Conservation (phyloP, 2,329 filamentous ascomycete species). For the Stagonosporopsis rhizophila region DNA sequence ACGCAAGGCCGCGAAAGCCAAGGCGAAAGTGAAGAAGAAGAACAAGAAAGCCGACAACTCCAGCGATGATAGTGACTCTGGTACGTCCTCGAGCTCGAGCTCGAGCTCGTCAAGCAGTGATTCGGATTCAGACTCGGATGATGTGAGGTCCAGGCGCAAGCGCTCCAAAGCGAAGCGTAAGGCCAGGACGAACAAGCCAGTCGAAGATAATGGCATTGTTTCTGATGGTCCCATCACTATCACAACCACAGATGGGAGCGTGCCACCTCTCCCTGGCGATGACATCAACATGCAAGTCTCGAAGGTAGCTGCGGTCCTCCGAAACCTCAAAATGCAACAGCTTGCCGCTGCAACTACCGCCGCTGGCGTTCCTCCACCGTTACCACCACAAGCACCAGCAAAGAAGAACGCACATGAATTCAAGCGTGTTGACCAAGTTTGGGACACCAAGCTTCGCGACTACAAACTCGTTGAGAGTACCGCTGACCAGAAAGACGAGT, state of each 20-base stretch:
- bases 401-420: constrained; percentile 62
- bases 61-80: constrained; percentile 26
- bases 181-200: constrained; percentile 12
- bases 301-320: constrained; percentile 22
- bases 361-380: constrained; percentile 20
- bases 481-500: constrained; percentile 70
- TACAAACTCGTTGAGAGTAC: constrained; percentile 73
- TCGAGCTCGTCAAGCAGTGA: constrained; percentile 24
- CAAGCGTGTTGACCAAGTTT: constrained; percentile 71
- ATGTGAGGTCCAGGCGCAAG: constrained; percentile 20
- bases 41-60: constrained; percentile 32
- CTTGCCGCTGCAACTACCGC: constrained; percentile 20
- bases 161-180: constrained; percentile 29
- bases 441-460: constrained; percentile 56
- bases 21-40: constrained; percentile 32
- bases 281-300: constrained; percentile 26
- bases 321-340: constrained; percentile 27
- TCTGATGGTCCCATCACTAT: constrained; percentile 1
- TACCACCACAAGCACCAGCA: constrained; percentile 21
- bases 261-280: constrained; percentile 14
- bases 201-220: constrained; percentile 17
- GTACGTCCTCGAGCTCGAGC: not conserved
- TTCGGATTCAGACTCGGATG: constrained; percentile 23
- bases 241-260: constrained; percentile 7
- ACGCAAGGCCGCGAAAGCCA: constrained; percentile 26